phyloP scores from a whole-genome alignment of 2,329 filamentous ascomycete genomes.

The Fonsecaea erecta region DNA sequence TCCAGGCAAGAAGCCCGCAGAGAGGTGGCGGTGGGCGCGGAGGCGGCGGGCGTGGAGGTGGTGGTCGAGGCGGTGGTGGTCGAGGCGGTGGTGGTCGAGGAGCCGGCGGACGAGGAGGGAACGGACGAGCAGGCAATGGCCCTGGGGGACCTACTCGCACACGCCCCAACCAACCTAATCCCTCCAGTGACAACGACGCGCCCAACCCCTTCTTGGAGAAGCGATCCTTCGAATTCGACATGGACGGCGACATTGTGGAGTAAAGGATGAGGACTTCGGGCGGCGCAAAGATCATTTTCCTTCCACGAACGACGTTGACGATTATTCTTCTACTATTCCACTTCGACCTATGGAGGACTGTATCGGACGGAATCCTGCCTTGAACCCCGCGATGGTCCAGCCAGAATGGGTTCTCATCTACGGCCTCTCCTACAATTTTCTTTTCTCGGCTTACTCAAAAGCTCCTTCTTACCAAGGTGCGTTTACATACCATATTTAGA shows the following conservation, averaged over 20 bases:
- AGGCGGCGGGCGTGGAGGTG: not conserved
- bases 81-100: not conserved
- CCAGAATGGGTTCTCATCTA: not conserved
- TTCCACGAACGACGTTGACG: not conserved
- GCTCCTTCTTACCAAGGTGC: not conserved
- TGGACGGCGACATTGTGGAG: not conserved
- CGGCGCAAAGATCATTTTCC: not conserved
- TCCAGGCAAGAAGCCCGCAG: no score
- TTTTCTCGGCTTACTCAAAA: not conserved
- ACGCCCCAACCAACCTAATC: not conserved
- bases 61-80: not conserved
- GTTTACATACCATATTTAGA: not conserved
- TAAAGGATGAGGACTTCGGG: not conserved
- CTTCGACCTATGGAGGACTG: not conserved
- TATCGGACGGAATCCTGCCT: not conserved
- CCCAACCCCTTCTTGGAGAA: not conserved
- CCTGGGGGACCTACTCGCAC: no score
- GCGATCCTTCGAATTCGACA: not conserved
- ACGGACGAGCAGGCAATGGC: not conserved
- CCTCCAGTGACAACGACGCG: not conserved
- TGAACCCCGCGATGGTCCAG: not conserved
- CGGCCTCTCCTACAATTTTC: not conserved
- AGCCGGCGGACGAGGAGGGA: not conserved
- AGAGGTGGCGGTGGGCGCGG: no score
- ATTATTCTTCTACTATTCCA: not conserved